Evolutionary conservation across 2,329 filamentous ascomycete genomes (phyloP), one percentile per base, ranked within the genome.

Genomic region (Metarhizium sp.): DNA sequence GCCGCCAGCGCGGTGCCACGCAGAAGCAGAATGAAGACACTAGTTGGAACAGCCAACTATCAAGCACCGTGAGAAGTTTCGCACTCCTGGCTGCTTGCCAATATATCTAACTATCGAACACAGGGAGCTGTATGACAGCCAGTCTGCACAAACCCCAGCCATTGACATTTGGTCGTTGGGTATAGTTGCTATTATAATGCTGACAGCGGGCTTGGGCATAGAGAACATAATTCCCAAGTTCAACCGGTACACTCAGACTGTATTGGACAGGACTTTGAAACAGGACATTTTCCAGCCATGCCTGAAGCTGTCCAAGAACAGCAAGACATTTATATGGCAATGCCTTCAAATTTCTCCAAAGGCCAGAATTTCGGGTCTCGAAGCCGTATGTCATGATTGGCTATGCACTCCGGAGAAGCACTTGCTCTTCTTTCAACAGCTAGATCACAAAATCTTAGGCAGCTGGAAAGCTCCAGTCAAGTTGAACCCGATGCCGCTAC

Each of bases 161-260:
- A 74, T 78, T 6, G 79, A 81, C 56, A 74, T 81, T 25, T 81
- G 78, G 78, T 74, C 78, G 4, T 62, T 81, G 16, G 79, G 79
- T 0, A 68, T 79, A 53, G 67, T 81, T 4, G 61, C 69, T 0
- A 56, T 79, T 1, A 67, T 70, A 25, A 60, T 75, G 32, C 55
- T 72, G 10, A 61, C 64, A n/a, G 63, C 63, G 4, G 55, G 59
- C 34, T 51, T 55, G 53, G 53, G 53, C 11, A 59, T 54, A 38
- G 60, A 59, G 0, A 45, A 51, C 2, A 53, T 61, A 11, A 57
- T 66, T 11, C 56, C 59, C n/a, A 61, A 64, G 14, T 55, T 72
- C 14, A 66, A 62, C 48, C 59, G 58, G 13, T 59, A 67, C 57
- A 58, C 60, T 4, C 67, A 72, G 47, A 43, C 50, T n/a, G 52